Evolutionary conservation across 78 protist species (phyloP).

Genomic region (Acrasis kona): DNA sequence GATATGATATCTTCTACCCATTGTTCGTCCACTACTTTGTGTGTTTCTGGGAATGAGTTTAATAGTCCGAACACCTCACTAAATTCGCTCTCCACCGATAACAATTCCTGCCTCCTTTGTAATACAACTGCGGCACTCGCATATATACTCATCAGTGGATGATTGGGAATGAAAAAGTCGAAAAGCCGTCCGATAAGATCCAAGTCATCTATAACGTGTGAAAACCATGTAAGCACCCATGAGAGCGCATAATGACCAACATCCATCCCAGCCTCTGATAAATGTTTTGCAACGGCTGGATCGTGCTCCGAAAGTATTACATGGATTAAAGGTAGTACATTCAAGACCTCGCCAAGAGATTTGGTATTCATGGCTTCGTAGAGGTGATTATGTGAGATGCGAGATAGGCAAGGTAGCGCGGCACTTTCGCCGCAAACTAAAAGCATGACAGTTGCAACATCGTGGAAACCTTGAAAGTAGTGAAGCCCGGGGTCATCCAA

Average conservation of each 20-base stretch:
- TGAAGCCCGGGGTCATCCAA: not conserved
- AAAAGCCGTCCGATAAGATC: not conserved
- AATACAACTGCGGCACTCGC: not conserved
- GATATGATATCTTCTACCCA: too few relatives aligned
- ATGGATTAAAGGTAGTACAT: not conserved
- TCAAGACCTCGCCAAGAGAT: not conserved
- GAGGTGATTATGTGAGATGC: not conserved
- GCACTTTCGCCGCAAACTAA: not conserved
- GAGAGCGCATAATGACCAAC: not conserved
- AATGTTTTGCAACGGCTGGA: not conserved
- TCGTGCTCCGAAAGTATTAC: not conserved
- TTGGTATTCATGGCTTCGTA: not conserved
- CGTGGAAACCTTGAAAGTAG: conserved; percentile 12
- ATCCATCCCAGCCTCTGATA: too few relatives aligned
- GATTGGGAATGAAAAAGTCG: not conserved
- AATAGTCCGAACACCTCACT: too few relatives aligned
- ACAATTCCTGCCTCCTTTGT: not conserved
- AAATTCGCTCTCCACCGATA: not conserved
- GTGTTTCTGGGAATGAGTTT: too few relatives aligned
- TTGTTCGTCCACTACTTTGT: too few relatives aligned
- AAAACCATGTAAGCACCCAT: conserved; percentile 10
- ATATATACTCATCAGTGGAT: not conserved
- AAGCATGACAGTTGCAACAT: not conserved
- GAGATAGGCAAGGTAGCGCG: not conserved
- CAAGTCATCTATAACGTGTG: not conserved